These are phyloP conservation scores for Vanrija pseudolonga DNA, from an alignment of 1,284 basidiomycete species.

Conservation along the genomic window DNA sequence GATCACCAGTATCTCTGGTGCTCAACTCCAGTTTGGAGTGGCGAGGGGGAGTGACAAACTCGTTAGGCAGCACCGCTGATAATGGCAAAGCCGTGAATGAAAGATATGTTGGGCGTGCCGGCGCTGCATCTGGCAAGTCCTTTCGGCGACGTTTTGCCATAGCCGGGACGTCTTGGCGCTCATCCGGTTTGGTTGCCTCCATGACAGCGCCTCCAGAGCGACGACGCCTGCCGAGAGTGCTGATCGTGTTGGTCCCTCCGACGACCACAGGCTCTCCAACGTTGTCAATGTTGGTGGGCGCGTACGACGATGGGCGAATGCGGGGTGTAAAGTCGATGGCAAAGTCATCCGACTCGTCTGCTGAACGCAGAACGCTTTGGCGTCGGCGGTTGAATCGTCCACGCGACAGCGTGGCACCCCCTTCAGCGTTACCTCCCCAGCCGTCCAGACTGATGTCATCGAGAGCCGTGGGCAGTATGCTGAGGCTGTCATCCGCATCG, in stretches of 20 bases:
- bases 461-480: background rate
- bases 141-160: too few relatives aligned
- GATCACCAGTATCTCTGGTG: background rate
- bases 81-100: slow-evolving; percentile 43
- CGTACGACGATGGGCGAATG: background rate
- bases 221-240: too few relatives aligned
- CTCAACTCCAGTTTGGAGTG: slow-evolving; percentile 7
- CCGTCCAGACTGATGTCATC: slow-evolving; percentile 11
- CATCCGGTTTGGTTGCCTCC: background rate
- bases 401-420: slow-evolving; percentile 10
- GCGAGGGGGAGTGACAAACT: slow-evolving; percentile 5
- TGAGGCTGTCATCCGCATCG: background rate
- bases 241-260: background rate
- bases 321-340: background rate
- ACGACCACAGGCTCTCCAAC: background rate
- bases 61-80: slow-evolving; percentile 4
- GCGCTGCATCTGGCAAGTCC: background rate
- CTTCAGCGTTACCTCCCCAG: slow-evolving; percentile 9
- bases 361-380: slow-evolving; percentile 8
- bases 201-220: background rate
- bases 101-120: slow-evolving; percentile 45
- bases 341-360: background rate
- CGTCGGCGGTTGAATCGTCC: slow-evolving; percentile 19
- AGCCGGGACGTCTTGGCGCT: too few relatives aligned
- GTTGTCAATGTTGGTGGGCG: slow-evolving; percentile 1